Evolutionary conservation across 768 basidiomycete genomes (phyloP), one percentile per base, ranked within the genome.

Genomic region (Lactifluus subvellereus): DNA sequence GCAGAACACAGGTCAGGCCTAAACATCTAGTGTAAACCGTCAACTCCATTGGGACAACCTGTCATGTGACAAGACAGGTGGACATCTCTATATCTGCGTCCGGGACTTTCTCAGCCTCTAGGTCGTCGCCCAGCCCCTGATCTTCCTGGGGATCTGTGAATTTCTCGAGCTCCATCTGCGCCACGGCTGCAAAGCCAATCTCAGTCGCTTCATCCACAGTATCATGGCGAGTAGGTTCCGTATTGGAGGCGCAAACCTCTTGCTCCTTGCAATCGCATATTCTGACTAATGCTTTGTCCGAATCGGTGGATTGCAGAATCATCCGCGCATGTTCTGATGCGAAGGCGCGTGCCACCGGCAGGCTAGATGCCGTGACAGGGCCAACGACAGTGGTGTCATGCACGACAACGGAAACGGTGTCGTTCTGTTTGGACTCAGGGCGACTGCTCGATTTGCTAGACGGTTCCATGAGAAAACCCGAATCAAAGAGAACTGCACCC

Each of bases 281-380:
- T 8, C 69, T 71, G 2, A 71, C 63, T 35, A 91, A 72, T 48
- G 71, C 75, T 59, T 78, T 77, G 0, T 79, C 78, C 30, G 79
- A 80, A 20, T 67, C 69, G 2, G 75, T 62, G 61, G 86, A 81
- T 59, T 74, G 76, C 61, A 91, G 75, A 35, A 82, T 71, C n/a
- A 74, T 69, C 45, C 83, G 72, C 0, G 88, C 87, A 30, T 79
- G 75, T 70, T 88, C 86, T 2, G 88, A 80, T 2, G 84, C 88
- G 50, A 85, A 78, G 33, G 84, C 85, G 69, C 85, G 88, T 4
- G 87, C 85, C n/a, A 88, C 76, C 1, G 78, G 77, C 40, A 78
- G 72, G 64, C 83, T 89, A 6, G 76, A 67, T 10, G 84, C 83
- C 11, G 82, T 74, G 37, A 90, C 77, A 3, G 89, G 88, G 0